These are phyloP conservation scores for Phytophthora uliginosa DNA, from an alignment of 352 stramenopile genomes.

Conservation along the genomic window DNA sequence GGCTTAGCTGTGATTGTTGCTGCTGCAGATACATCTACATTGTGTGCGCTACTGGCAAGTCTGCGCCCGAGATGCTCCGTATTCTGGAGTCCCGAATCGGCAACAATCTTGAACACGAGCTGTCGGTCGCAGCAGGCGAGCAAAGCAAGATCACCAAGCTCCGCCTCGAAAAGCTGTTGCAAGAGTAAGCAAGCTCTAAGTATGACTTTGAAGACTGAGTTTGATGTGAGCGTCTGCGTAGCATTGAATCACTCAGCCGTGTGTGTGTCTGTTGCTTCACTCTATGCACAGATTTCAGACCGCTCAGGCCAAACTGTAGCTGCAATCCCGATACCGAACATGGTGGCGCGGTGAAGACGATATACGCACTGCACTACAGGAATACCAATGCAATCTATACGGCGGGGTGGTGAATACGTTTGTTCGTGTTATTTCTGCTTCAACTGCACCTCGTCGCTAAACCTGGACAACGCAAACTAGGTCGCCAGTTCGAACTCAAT, in stretches of 20 bases:
- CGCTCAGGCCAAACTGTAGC: neutral
- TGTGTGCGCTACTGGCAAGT: slow-evolving; percentile 84
- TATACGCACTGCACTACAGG: neutral
- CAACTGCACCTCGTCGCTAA: neutral
- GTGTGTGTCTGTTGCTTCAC: neutral
- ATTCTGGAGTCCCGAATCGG: slow-evolving; percentile 70
- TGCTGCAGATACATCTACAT: slow-evolving; percentile 81
- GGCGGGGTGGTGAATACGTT: neutral
- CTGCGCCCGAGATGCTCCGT: slow-evolving; percentile 74
- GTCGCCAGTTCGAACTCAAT: neutral
- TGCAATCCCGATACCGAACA: too few species aligned
- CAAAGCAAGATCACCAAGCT: slow-evolving; percentile 87
- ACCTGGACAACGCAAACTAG: neutral
- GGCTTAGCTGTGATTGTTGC: neutral
- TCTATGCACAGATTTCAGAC: neutral
- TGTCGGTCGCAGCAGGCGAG: slow-evolving; percentile 68
- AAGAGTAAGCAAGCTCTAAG: slow-evolving; percentile 53
- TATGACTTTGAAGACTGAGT: slow-evolving; percentile 2
- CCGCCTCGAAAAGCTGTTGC: slow-evolving; percentile 70
- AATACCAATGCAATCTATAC: too few species aligned
- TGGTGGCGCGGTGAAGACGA: neutral
- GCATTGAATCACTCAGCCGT: too few species aligned
- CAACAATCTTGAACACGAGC: slow-evolving; percentile 57
- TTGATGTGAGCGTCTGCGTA: neutral
- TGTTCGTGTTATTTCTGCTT: neutral